Conservation (phyloP, 495 filamentous ascomycete genomes). For the Xylaria cubensis region DNA sequence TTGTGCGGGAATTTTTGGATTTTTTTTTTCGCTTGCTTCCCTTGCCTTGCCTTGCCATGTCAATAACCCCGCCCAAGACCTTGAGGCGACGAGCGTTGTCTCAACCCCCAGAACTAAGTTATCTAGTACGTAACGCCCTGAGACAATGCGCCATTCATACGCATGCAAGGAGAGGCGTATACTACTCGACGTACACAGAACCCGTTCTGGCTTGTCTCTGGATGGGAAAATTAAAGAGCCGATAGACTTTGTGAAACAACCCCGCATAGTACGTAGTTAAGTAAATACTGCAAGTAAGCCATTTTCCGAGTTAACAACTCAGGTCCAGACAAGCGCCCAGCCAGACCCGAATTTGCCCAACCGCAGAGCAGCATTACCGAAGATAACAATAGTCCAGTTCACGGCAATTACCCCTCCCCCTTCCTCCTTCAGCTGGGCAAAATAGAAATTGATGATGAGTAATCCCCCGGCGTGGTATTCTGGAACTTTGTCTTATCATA, state of each 20-base stretch:
- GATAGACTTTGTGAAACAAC: slow-evolving; percentile 20
- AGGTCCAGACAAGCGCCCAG: slow-evolving; percentile 7
- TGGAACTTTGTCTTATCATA: not conserved
- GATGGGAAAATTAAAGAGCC: slow-evolving; percentile 4
- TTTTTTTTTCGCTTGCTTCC: not conserved
- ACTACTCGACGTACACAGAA: slow-evolving; percentile 5
- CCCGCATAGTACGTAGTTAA: slow-evolving; percentile 7
- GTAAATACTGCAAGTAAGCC: not conserved
- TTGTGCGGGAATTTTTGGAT: not conserved
- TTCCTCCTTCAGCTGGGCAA: not conserved
- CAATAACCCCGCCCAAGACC: not conserved
- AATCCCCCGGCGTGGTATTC: not conserved
- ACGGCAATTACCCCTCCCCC: not conserved
- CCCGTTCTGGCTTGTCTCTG: not conserved
- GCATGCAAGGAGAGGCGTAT: not conserved
- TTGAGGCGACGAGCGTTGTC: slow-evolving; percentile 11
- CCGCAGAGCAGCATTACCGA: not conserved
- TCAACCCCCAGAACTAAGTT: slow-evolving; percentile 10
- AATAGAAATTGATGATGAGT: not conserved
- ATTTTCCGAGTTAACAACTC: slow-evolving; percentile 4
- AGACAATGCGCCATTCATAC: slow-evolving; percentile 17
- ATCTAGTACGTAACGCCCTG: not conserved
- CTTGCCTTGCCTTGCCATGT: not conserved
- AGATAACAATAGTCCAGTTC: not conserved
- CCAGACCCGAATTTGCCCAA: slow-evolving; percentile 6